Percentiles rank a stretch among this genome's conserved stretches.
phyloP scores from a whole-genome alignment of 805 yeast genomes.

The Kregervanrija fluxuum region DNA sequence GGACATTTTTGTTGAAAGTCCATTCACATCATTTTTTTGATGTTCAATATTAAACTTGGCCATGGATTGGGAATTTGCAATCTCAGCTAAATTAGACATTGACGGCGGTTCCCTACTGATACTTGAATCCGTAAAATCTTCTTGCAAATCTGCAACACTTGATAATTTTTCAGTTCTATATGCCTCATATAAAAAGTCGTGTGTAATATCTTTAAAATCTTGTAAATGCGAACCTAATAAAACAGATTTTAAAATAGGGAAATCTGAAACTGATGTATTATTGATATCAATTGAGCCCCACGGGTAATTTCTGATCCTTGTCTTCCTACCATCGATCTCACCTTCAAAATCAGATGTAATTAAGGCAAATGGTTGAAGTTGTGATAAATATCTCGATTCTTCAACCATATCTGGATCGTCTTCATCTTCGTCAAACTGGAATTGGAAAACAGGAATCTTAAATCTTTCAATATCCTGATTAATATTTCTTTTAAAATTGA shows the following conservation, averaged over 20 bases:
- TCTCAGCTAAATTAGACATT: conserved; percentile 55
- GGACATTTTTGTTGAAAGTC: conserved; percentile 4
- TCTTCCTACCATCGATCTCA: conserved; percentile 40
- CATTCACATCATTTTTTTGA: conserved; percentile 7
- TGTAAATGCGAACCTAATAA: conserved; percentile 54
- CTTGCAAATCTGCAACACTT: conserved; percentile 39
- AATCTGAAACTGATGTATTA: conserved; percentile 46
- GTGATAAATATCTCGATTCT: conserved; percentile 55
- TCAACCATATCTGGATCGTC: conserved; percentile 64
- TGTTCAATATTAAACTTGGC: conserved; percentile 16
- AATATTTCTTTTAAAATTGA: conserved; percentile 52
- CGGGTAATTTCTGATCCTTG: conserved; percentile 62
- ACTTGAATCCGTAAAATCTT: conserved; percentile 20
- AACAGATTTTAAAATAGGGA: conserved; percentile 46
- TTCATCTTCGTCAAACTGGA: conserved; percentile 64
- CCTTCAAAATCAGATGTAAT: conserved; percentile 56
- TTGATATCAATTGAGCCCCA: conserved; percentile 64
- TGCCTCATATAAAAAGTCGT: conserved; percentile 55
- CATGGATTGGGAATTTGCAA: conserved; percentile 30
- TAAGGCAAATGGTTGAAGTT: conserved; percentile 70
- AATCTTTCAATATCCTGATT: conserved; percentile 55
- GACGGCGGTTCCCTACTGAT: conserved; percentile 38
- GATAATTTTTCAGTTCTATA: conserved; percentile 60
- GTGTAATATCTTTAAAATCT: conserved; percentile 59
- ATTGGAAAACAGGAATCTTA: conserved; percentile 70